Evolutionary conservation across 495 filamentous ascomycete species (phyloP).

Genomic region (Emericellopsis terricola): DNA sequence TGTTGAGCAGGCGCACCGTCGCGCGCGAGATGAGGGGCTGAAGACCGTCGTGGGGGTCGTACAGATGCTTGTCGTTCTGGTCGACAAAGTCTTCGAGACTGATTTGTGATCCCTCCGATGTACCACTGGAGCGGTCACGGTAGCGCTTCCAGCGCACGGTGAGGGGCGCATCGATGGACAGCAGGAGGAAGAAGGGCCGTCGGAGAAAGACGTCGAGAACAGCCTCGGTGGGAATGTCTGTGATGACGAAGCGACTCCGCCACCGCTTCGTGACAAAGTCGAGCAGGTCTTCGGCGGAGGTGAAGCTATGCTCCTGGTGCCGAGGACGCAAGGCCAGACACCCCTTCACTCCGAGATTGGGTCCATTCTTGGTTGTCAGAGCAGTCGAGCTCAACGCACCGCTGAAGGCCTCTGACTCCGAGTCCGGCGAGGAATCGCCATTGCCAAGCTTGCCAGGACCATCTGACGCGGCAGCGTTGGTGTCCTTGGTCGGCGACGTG

Average conservation of each 20-base stretch:
- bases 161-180: constrained; percentile 82
- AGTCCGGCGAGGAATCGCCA: constrained; percentile 5
- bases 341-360: constrained; percentile 2
- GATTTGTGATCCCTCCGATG: constrained; percentile 24
- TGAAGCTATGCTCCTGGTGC: constrained; percentile 26
- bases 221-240: constrained; percentile 49
- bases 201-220: constrained; percentile 53
- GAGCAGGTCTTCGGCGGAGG: constrained; percentile 41
- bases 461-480: constrained; percentile 7
- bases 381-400: background rate
- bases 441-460: no score
- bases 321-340: constrained; percentile 3
- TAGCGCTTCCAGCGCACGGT: constrained; percentile 64
- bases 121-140: constrained; percentile 15
- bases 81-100: constrained; percentile 61
- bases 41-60: constrained; percentile 43
- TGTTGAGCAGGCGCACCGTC: constrained; percentile 71
- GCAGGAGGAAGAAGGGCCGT: constrained; percentile 81
- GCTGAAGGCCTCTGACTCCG: constrained; percentile 1
- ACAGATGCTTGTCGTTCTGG: constrained; percentile 61
- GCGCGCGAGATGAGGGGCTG: constrained; percentile 60
- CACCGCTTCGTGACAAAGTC: constrained; percentile 75
- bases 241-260: constrained; percentile 68
- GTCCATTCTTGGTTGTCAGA: background rate
- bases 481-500: background rate